Conservation (phyloP, 176 grass and related monocot species). For the Phragmites australis region DNA sequence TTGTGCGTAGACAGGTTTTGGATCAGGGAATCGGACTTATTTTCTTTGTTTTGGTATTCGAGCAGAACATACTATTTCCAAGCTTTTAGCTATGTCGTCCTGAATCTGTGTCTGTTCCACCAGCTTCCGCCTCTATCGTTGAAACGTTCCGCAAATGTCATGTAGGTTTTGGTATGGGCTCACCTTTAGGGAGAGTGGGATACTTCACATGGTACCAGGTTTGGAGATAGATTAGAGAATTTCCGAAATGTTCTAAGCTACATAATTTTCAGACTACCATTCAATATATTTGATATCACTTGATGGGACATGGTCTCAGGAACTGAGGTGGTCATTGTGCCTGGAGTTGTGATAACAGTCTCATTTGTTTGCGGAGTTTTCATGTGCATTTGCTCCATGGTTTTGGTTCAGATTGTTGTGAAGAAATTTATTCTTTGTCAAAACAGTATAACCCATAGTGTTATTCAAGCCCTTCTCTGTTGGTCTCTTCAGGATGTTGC, state of each 20-base stretch:
- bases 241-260: neutral
- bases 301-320: neutral
- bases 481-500: conserved; percentile 64
- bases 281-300: neutral
- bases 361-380: neutral
- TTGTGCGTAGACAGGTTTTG: neutral
- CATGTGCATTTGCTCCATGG: neutral
- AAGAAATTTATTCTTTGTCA: neutral
- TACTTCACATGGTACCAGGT: neutral
- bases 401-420: neutral
- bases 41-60: neutral
- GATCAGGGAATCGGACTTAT: neutral
- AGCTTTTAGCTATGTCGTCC: neutral
- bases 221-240: neutral
- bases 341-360: neutral
- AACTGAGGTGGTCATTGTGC: neutral
- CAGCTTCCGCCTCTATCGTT: neutral
- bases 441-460: neutral
- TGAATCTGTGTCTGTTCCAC: neutral
- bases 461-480: conserved; percentile 6
- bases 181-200: neutral
- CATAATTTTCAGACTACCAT: neutral
- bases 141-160: neutral
- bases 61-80: neutral
- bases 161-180: neutral